Percentiles rank a stretch among this genome's conserved stretches.
phyloP scores from a whole-genome alignment of 345 rosid species.

The Gossypium stocksii region DNA sequence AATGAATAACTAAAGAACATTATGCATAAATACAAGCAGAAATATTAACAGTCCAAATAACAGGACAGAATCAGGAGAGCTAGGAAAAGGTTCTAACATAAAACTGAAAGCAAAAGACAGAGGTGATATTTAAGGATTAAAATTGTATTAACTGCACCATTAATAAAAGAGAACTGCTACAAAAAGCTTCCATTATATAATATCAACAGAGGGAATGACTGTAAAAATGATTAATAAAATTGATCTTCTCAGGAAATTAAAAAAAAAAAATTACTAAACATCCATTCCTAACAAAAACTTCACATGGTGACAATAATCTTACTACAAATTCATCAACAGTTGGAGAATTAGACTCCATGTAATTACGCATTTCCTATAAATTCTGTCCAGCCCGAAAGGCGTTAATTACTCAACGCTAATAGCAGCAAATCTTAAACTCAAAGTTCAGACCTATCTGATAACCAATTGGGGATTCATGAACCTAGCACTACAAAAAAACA shows the following conservation, averaged over 20 bases:
- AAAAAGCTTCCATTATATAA: neutral
- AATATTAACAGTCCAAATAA: neutral
- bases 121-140: neutral
- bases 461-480: neutral
- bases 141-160: neutral
- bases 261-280: neutral
- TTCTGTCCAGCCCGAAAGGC: neutral
- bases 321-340: neutral
- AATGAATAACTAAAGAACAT: neutral
- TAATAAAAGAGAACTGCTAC: neutral
- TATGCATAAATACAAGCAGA: neutral
- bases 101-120: neutral
- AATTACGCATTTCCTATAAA: neutral
- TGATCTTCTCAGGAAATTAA: neutral
- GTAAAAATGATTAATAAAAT: neutral
- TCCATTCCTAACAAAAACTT: neutral
- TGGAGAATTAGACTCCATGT: neutral
- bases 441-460: neutral
- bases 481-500: neutral
- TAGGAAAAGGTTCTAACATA: constrained; percentile 1
- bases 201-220: neutral
- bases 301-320: neutral
- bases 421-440: neutral
- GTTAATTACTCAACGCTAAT: neutral
- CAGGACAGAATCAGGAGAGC: neutral